phyloP scores from a whole-genome alignment of 805 yeast species.

The Saturnispora serradocipensis region DNA sequence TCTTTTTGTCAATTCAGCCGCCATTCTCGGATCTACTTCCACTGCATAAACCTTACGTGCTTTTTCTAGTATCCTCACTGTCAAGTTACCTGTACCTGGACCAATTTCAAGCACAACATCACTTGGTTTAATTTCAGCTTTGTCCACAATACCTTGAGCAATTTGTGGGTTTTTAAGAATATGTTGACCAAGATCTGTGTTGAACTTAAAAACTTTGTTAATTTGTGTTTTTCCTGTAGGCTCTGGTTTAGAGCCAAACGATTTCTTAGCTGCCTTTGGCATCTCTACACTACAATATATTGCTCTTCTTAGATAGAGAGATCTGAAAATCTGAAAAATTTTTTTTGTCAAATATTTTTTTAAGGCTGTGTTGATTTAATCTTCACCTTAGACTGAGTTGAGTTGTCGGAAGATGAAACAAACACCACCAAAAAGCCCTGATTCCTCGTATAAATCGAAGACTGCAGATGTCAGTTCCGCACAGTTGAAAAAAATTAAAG shows the following conservation, averaged over 20 bases:
- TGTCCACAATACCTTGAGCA: constrained; percentile 97
- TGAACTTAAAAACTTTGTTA: constrained; percentile 88
- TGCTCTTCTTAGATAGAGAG: neutral
- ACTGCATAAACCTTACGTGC: constrained; percentile 93
- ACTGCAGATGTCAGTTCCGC: constrained; percentile 14
- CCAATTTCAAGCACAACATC: constrained; percentile 95
- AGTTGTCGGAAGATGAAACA: neutral
- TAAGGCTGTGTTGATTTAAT: neutral
- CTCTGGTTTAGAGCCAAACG: constrained; percentile 43
- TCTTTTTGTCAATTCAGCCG: constrained; percentile 94
- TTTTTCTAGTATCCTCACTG: constrained; percentile 84
- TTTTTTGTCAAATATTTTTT: constrained; percentile 2
- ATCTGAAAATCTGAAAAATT: neutral
- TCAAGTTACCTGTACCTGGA: constrained; percentile 98
- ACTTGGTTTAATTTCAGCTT: constrained; percentile 85
- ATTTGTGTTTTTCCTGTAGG: constrained; percentile 59
- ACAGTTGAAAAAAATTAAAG: constrained; percentile 19
- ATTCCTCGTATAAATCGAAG: constrained; percentile 9
- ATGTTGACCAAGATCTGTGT: constrained; percentile 95
- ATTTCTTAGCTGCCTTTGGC: constrained; percentile 61
- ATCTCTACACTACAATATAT: constrained; percentile 21
- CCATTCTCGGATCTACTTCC: constrained; percentile 99
- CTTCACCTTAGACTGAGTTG: neutral
- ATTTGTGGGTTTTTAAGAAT: constrained; percentile 91
- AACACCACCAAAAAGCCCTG: constrained; percentile 4